phyloP scores from a whole-genome alignment of 352 stramenopile species.

The Phytopythium delawarense region DNA sequence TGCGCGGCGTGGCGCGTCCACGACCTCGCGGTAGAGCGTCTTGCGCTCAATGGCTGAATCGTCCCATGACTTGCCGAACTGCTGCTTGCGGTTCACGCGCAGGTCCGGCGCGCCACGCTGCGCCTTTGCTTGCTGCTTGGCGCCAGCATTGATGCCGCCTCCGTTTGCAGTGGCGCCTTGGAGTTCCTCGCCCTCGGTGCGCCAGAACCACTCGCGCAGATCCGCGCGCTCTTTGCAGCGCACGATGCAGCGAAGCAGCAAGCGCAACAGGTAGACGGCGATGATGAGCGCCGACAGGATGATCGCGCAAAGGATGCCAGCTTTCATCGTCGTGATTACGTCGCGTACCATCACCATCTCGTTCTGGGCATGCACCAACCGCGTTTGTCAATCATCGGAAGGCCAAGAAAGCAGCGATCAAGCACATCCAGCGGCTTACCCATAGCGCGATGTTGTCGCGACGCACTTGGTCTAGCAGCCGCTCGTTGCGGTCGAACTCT shows the following conservation, averaged over 20 bases:
- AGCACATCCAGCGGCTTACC: slow-evolving; percentile 17
- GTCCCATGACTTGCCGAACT: slow-evolving; percentile 77
- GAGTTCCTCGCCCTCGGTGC: slow-evolving; percentile 29
- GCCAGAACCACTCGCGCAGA: slow-evolving; percentile 75
- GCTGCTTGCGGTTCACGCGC: slow-evolving; percentile 64
- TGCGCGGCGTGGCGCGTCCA: slow-evolving; percentile 32
- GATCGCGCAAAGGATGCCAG: slow-evolving; percentile 69
- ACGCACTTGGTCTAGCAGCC: slow-evolving; percentile 32
- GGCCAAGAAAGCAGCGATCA: neutral
- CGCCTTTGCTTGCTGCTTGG: slow-evolving; percentile 1
- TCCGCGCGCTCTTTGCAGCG: slow-evolving; percentile 71
- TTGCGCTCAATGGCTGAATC: slow-evolving; percentile 77
- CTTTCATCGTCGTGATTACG: slow-evolving; percentile 87
- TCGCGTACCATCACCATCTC: slow-evolving; percentile 76
- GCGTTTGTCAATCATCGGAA: neutral
- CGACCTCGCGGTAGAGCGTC: slow-evolving; percentile 63
- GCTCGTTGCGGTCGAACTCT: slow-evolving; percentile 28
- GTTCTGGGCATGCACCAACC: slow-evolving; percentile 25
- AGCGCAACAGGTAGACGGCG: slow-evolving; percentile 60
- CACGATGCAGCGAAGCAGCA: slow-evolving; percentile 65
- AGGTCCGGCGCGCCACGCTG: slow-evolving; percentile 25
- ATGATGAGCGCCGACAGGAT: slow-evolving; percentile 70
- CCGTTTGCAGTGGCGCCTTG: slow-evolving; percentile 8
- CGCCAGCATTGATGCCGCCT: slow-evolving; percentile 9
- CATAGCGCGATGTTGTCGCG: slow-evolving; percentile 52